Percentiles rank a stretch among this genome's conserved stretches.
Evolutionary conservation across 768 basidiomycete species (phyloP).

Genomic region (Chlorophyllum brunneum): DNA sequence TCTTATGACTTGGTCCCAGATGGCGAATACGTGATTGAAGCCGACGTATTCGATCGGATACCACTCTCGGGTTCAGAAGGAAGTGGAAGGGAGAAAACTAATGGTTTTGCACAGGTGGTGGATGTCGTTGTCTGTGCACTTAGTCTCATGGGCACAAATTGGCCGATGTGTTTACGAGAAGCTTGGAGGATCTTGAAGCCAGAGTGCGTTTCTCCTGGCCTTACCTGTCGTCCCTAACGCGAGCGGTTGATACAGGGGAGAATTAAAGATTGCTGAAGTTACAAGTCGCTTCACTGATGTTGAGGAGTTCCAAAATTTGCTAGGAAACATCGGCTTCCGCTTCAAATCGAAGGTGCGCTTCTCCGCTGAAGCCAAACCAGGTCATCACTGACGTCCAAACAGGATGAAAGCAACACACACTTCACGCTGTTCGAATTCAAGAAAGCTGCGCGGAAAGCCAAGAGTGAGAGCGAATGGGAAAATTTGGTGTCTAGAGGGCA

Average conservation of each 20-base stretch:
- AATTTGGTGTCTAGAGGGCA: slow-evolving; percentile 46
- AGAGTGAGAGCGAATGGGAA: slow-evolving; percentile 57
- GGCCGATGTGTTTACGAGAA: slow-evolving; percentile 88
- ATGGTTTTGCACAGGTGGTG: slow-evolving; percentile 70
- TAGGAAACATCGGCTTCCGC: slow-evolving; percentile 70
- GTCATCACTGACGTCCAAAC: slow-evolving; percentile 1
- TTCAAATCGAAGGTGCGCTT: slow-evolving; percentile 59
- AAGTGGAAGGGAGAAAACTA: slow-evolving; percentile 29
- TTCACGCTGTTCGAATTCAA: slow-evolving; percentile 82
- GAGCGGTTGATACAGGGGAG: slow-evolving; percentile 46
- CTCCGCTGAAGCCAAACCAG: not conserved
- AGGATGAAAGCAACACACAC: slow-evolving; percentile 84
- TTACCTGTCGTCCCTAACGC: not conserved
- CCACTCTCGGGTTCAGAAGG: slow-evolving; percentile 83
- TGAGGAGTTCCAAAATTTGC: slow-evolving; percentile 60
- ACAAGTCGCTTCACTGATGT: slow-evolving; percentile 74
- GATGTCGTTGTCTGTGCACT: slow-evolving; percentile 92
- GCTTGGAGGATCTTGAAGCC: slow-evolving; percentile 82
- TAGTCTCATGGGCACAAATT: slow-evolving; percentile 96
- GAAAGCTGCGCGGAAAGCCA: slow-evolving; percentile 48
- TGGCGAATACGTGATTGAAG: slow-evolving; percentile 73
- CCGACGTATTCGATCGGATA: slow-evolving; percentile 79
- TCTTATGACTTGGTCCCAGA: slow-evolving; percentile 83
- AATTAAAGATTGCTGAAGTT: slow-evolving; percentile 87
- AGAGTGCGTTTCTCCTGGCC: slow-evolving; percentile 49